A percentile compares a stretch with the other conserved stretches of the same genome.
Conservation (phyloP, 345 rosid genomes). For the Angophora floribunda region DNA sequence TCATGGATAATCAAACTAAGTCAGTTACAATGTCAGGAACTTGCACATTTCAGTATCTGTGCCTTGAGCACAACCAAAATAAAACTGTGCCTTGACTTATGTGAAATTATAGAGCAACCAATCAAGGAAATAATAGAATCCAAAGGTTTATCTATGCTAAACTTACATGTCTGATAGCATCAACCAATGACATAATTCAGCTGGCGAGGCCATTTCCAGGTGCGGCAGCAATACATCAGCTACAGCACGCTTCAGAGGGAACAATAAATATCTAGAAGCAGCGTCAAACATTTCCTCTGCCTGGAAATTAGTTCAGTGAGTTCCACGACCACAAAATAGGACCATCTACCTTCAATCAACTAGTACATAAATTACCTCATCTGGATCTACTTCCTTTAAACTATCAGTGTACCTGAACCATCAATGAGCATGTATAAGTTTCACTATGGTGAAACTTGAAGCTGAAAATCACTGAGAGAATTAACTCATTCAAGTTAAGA, state of each 20-base stretch:
- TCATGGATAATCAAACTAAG: not conserved
- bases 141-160: not conserved
- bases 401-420: conserved; percentile 91
- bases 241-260: conserved; percentile 94
- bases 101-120: not conserved
- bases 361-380: conserved; percentile 47
- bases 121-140: not conserved
- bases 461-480: not conserved
- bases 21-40: not conserved
- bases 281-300: conserved; percentile 96
- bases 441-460: not conserved
- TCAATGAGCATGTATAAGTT: not conserved
- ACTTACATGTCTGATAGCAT: conserved; percentile 81
- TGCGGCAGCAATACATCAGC: conserved; percentile 82
- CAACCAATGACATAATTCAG: conserved; percentile 89
- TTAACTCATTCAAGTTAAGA: not conserved
- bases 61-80: not conserved
- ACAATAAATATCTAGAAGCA: conserved; percentile 85
- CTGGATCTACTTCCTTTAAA: conserved; percentile 67
- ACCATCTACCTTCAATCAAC: not conserved
- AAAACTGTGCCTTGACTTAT: not conserved
- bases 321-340: not conserved
- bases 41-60: not conserved
- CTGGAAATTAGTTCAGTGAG: conserved; percentile 24
- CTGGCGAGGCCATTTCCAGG: conserved; percentile 74